Base-by-base conservation (phyloP, 371 early-diverging fungal species). In the Saksenaea vasiformis region DNA sequence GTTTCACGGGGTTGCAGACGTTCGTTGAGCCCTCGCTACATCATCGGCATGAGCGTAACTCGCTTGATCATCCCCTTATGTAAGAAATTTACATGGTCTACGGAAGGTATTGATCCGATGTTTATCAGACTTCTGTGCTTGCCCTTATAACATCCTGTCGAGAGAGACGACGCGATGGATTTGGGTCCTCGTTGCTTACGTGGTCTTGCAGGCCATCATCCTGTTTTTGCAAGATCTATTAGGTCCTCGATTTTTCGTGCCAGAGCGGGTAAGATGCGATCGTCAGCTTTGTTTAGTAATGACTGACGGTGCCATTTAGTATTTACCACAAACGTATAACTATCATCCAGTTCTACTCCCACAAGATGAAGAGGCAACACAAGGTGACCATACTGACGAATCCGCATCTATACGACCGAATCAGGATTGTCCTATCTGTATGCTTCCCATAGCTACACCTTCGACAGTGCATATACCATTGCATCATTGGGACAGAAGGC, bases 401-500 rank as follows among this genome's bases (percentile, higher is more conserved):
- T 65, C 62, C 26, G 3, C 58, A 43, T 2, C 54, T 41, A 14
- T 59, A 55, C 67, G 22, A 47, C 22, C 17, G 19, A 67, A 62
- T 7, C 73, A 78, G 19, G 85, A 87, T 54, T 93, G 93, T 73
- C 88, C 92, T 14, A 91, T 93, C n/a, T 93, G 93, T 64, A 87
- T 92, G 82, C 66, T 80, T 17, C 82, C 85, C 0, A 82, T 90
- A n/a, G 87, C 86, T 51, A 74, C 78, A 0, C 58, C 71, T 0
- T 13, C 55, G 3, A n/a, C 74, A n/a, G 72, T 72, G 3, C 66
- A 79, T 7, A 73, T 83, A 27, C 70, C 83, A 7, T 63, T 87
- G 4, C 74, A 83, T 58, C 82, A 78, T 15, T 69, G 86, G 10
- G 80, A 84, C 39, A 70, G 87, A 55, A 67, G 85, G 15, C 76